These are phyloP conservation scores for Mycena floridula DNA, from an alignment of 768 basidiomycete species.

Conservation along the genomic window DNA sequence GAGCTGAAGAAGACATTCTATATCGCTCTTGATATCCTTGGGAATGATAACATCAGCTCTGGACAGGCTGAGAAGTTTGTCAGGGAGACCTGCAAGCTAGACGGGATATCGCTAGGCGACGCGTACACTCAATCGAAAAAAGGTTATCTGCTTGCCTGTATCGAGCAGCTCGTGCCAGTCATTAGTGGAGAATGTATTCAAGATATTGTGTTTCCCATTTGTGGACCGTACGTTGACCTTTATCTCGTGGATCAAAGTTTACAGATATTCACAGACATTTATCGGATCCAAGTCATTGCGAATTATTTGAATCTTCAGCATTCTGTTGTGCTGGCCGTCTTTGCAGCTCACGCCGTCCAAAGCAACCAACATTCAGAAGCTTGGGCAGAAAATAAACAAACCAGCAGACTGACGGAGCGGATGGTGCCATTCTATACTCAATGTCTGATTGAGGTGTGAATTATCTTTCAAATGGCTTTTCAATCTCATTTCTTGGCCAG, in stretches of 20 bases:
- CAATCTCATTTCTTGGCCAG: constrained; percentile 23
- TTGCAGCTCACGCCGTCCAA: constrained; percentile 52
- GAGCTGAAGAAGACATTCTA: constrained; percentile 76
- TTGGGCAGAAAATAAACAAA: constrained; percentile 11
- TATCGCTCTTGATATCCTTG: constrained; percentile 68
- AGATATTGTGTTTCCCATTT: constrained; percentile 51
- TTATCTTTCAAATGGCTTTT: constrained; percentile 1
- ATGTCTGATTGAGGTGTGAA: constrained; percentile 62
- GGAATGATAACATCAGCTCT: constrained; percentile 24
- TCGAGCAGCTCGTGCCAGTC: constrained; percentile 72
- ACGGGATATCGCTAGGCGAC: constrained; percentile 11
- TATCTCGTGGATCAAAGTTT: too few relatives aligned
- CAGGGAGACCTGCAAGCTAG: constrained; percentile 12
- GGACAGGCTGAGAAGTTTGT: constrained; percentile 23
- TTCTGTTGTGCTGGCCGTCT: constrained; percentile 73
- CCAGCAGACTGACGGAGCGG: constrained; percentile 38
- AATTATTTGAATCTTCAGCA: constrained; percentile 86
- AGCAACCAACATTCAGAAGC: constrained; percentile 1
- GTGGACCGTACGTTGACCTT: constrained; percentile 50
- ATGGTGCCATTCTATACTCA: constrained; percentile 71
- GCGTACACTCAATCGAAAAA: constrained; percentile 31
- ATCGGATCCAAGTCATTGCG: too few relatives aligned
- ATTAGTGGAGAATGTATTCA: constrained; percentile 49
- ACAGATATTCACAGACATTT: too few relatives aligned
- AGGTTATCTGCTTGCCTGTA: constrained; percentile 65